Conservation (phyloP, 371 early-diverging fungal genomes). For the Syncephalastrum racemosum region DNA sequence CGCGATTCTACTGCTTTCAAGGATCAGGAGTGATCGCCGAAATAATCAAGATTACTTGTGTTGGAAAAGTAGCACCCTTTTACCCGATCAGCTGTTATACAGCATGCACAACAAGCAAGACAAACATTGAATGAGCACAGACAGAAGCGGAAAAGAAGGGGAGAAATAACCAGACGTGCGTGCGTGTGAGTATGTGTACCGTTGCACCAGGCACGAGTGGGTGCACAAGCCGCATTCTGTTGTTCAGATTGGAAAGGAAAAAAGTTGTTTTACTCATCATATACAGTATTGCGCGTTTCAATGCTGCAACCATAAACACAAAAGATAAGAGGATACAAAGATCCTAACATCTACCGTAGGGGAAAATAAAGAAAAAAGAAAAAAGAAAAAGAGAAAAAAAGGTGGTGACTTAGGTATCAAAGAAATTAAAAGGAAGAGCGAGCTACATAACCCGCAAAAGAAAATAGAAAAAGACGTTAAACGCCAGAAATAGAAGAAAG, state of each 20-base stretch:
- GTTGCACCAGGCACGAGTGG: constrained; percentile 4
- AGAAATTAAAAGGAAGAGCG: constrained; percentile 1
- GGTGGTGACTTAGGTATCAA: constrained; percentile 5
- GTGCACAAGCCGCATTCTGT: constrained; percentile 1
- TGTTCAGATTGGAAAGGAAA: not conserved
- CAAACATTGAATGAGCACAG: no score
- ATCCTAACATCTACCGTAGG: constrained; percentile 5
- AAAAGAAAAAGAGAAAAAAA: constrained; percentile 7
- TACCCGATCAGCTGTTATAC: not conserved
- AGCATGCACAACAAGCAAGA: not conserved
- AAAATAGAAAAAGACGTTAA: no score
- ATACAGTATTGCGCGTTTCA: constrained; percentile 11
- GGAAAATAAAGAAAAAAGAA: constrained; percentile 11
- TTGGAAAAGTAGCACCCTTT: not conserved
- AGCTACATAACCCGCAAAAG: no score
- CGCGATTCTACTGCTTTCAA: no score
- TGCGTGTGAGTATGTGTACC: constrained; percentile 2
- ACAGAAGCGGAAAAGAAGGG: constrained; percentile 1
- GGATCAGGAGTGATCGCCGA: no score
- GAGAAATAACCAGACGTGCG: not conserved
- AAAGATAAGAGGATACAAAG: constrained; percentile 7
- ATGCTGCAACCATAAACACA: constrained; percentile 7
- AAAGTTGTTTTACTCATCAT: constrained; percentile 4
- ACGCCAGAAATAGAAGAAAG: not conserved
- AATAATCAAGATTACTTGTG: no score